These are phyloP conservation scores for Hypoxylon sp. DNA, from an alignment of 2,329 filamentous ascomycete genomes.

Conservation along the genomic window DNA sequence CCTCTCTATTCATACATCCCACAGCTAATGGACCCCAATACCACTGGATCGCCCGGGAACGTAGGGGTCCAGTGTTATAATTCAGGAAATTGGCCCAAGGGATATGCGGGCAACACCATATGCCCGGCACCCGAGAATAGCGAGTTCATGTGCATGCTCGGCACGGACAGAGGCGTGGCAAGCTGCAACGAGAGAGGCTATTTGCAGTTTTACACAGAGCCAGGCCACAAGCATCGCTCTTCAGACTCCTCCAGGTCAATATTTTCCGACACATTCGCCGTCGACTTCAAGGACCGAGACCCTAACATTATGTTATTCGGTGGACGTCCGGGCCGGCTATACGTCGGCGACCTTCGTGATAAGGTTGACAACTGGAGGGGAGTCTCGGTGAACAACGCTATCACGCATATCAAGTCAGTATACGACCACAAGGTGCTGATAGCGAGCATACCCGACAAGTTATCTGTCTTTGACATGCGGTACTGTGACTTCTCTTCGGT, in stretches of 20 bases:
- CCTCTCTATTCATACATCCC: too few species aligned
- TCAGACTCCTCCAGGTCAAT: too few species aligned
- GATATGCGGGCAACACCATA: too few species aligned
- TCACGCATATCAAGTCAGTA: conserved; percentile 61
- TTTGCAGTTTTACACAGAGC: conserved; percentile 46
- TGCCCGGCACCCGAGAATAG: conserved; percentile 50
- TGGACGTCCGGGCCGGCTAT: conserved; percentile 57
- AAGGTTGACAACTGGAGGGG: conserved; percentile 27
- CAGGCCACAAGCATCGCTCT: too few species aligned
- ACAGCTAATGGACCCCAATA: too few species aligned
- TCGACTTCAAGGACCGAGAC: conserved; percentile 57
- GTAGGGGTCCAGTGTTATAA: too few species aligned
- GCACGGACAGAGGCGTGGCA: conserved; percentile 58
- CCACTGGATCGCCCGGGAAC: too few species aligned
- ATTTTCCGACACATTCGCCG: conserved; percentile 60
- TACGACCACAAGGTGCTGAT: conserved; percentile 61
- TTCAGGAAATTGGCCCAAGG: too few species aligned
- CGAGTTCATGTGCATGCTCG: conserved; percentile 55
- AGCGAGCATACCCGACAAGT: conserved; percentile 58
- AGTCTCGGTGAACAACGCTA: conserved; percentile 50
- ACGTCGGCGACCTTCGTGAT: conserved; percentile 56
- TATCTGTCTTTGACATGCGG: conserved; percentile 67
- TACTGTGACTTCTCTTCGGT: conserved; percentile 40
- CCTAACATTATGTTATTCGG: conserved; percentile 60
- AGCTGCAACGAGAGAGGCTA: conserved; percentile 46